Base-by-base conservation (phyloP, 2,329 filamentous ascomycete genomes). In the Aspergillus melleus region DNA sequence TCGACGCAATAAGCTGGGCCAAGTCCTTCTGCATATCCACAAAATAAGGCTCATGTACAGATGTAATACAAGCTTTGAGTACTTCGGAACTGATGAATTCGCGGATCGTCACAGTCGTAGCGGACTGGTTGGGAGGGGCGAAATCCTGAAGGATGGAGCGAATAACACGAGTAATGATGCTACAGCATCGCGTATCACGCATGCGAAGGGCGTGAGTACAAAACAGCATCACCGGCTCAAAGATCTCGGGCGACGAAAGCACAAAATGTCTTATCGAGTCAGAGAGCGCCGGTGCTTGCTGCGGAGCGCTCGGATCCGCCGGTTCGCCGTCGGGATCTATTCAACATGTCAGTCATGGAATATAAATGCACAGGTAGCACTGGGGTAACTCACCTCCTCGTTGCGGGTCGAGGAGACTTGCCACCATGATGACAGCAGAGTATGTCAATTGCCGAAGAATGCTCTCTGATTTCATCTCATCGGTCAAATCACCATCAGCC, bases 391-490 rank as follows among this genome's bases (percentile, higher is more conserved):
- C 88, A 86, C 88, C 74, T 77, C 82, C 78, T 82, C 81, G 79
- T 59, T 82, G 80, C 14, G 92, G 90, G 72, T 96, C 93, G 22
- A 99, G 82, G 68, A 98, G 88, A 66, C 92, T 90, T 8, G 92
- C 91, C 63, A 97, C 90, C 84, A 98, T 92, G 68, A 95, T 88
- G 30, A 97, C 92, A 1, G 93, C 91, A 3, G 92, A 92, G 75
- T 96, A 95, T 0, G 94, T 97, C 53, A 98, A 84, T 73, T 97
- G 92, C 20, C 95, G 87, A 50, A 99, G 80, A 30, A 99, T 96
- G 71, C 94, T 98, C 75, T 99, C 95, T 6, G 91, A 89, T 77
- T 97, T 96, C 95, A 99, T 99, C 78, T 99, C 95, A 66, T 97
- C 92, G 1, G 90, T 91, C 55, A 99, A 79, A 61, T 91, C 90